Evolutionary conservation across 1,139 yeast species (phyloP).

Genomic region (Suhomyces chickasaworum): DNA sequence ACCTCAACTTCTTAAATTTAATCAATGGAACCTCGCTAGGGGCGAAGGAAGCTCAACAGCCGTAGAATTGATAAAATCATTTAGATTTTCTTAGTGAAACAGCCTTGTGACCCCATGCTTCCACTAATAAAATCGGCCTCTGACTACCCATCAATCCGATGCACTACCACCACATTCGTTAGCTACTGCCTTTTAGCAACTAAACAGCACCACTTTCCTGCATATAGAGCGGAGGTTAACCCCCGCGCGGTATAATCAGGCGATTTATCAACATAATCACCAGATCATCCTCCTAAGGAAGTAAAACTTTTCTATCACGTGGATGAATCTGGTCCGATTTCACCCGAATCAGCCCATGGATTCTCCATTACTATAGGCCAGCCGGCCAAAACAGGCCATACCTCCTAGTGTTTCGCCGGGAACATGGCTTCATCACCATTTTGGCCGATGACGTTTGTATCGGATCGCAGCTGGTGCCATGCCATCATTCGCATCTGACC

Average conservation of each 20-base stretch:
- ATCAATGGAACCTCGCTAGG: not conserved
- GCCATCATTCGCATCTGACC: not conserved
- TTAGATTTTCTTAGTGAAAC: too few relatives aligned
- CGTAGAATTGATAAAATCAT: not conserved
- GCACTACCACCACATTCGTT: not conserved
- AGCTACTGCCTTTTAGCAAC: not conserved
- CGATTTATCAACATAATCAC: constrained; percentile 1
- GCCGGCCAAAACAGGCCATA: constrained; percentile 6
- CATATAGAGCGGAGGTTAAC: not conserved
- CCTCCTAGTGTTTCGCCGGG: constrained; percentile 5
- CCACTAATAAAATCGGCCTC: not conserved
- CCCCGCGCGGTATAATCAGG: not conserved
- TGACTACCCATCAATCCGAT: not conserved
- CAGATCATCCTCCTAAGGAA: not conserved
- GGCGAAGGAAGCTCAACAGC: not conserved
- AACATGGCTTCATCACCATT: not conserved
- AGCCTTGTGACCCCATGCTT: not conserved
- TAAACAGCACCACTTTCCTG: not conserved
- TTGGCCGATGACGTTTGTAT: not conserved
- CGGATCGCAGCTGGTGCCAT: not conserved
- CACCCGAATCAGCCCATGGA: constrained; percentile 4
- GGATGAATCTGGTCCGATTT: constrained; percentile 1
- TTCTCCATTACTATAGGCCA: constrained; percentile 3
- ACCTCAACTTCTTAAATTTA: too few relatives aligned
- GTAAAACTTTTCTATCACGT: not conserved